A percentile compares a stretch with the other conserved stretches of the same genome.
Evolutionary conservation across 768 basidiomycete genomes (phyloP).

Genomic region (Tulasnella sp.): DNA sequence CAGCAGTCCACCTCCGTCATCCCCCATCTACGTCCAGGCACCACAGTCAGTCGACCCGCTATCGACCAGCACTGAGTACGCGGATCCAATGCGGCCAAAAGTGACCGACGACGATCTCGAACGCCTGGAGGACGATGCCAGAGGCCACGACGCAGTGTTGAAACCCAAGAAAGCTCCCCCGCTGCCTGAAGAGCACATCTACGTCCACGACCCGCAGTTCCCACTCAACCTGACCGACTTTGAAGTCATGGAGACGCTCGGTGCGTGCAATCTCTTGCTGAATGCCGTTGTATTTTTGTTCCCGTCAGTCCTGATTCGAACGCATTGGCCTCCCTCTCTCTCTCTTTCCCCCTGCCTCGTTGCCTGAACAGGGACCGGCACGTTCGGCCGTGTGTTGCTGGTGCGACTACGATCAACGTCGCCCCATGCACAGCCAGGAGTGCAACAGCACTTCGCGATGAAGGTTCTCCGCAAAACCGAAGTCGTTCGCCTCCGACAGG

Average conservation of each 20-base stretch:
- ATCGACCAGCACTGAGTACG: not conserved
- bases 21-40: conserved; percentile 20
- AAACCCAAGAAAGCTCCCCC: conserved; percentile 32
- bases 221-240: conserved; percentile 39
- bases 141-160: not conserved
- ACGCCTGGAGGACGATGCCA: conserved; percentile 27
- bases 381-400: conserved; percentile 90
- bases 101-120: conserved; percentile 33
- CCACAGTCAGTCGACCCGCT: not conserved
- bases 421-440: conserved; percentile 51
- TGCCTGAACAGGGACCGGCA: conserved; percentile 76
- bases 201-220: conserved; percentile 33
- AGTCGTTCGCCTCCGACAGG: conserved; percentile 87
- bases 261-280: conserved; percentile 35
- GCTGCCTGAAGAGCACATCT: conserved; percentile 36
- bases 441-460: conserved; percentile 76
- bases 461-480: conserved; percentile 87
- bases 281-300: conserved; percentile 16
- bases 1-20: conserved; percentile 6
- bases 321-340: not conserved
- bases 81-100: not conserved
- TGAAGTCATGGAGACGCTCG: conserved; percentile 49
- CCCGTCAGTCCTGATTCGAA: conserved; percentile 25
- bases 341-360: not conserved
- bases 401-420: conserved; percentile 67